phyloP scores from a whole-genome alignment of 2,329 filamentous ascomycete species.

The Ceratocystis papillata region DNA sequence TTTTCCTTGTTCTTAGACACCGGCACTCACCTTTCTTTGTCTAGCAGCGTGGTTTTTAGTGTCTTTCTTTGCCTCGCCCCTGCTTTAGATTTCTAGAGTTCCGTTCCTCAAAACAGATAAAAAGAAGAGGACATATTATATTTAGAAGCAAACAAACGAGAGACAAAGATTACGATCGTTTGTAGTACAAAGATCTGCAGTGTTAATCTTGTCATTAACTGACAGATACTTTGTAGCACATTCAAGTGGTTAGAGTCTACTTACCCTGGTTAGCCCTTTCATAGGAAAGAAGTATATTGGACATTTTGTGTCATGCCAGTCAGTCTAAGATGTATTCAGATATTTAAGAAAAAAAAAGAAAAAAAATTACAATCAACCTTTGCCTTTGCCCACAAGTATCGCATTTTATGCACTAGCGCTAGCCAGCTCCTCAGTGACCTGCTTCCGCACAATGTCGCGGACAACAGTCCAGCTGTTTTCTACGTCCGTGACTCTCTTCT shows the following conservation, averaged over 20 bases:
- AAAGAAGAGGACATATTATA: background rate
- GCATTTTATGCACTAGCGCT: conserved; percentile 12
- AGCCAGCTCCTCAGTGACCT: conserved; percentile 55
- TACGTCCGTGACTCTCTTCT: conserved; percentile 60
- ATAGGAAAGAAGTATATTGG: background rate
- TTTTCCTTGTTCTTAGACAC: conserved; percentile 4
- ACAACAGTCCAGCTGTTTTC: conserved; percentile 65
- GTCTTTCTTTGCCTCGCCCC: conserved; percentile 7
- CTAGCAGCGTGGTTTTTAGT: background rate
- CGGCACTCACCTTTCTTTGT: background rate
- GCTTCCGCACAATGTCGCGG: conserved; percentile 60
- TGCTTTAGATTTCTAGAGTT: background rate
- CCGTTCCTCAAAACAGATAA: background rate
- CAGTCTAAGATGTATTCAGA: background rate
- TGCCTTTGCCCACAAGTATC: background rate
- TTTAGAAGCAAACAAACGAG: background rate
- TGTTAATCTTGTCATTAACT: background rate
- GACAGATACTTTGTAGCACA: background rate
- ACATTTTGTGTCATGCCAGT: background rate
- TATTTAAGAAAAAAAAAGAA: background rate
- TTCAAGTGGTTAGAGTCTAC: background rate
- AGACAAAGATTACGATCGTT: background rate
- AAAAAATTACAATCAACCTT: background rate
- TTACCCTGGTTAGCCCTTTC: background rate
- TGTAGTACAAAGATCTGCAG: background rate